These are phyloP conservation scores for Cymodocea nodosa DNA, from an alignment of 116 monocot species.

Conservation along the genomic window DNA sequence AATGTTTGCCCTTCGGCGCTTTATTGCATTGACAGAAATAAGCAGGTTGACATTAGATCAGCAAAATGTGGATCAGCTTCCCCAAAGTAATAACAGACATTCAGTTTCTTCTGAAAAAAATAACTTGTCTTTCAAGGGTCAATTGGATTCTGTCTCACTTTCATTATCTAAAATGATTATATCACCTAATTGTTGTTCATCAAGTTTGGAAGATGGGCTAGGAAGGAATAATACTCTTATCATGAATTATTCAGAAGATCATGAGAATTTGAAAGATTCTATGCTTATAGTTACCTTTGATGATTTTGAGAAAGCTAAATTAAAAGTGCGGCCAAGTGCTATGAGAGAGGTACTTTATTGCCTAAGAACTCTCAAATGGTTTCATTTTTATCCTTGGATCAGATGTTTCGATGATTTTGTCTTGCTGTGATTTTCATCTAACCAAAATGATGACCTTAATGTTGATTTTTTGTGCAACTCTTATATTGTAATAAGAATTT, in stretches of 20 bases:
- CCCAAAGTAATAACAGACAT: not conserved
- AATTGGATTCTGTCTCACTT: slow-evolving; percentile 32
- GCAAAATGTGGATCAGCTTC: not conserved
- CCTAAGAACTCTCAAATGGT: not conserved
- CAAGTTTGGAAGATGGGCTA: not conserved
- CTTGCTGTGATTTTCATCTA: too few relatives aligned
- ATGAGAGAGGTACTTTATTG: slow-evolving; percentile 76
- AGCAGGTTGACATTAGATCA: not conserved
- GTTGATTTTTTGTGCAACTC: too few relatives aligned
- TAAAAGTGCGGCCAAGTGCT: slow-evolving; percentile 92
- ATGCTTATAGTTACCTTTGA: slow-evolving; percentile 31
- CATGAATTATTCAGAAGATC: not conserved
- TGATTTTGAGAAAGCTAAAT: slow-evolving; percentile 81
- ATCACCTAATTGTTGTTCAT: not conserved
- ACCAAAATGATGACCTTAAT: too few relatives aligned
- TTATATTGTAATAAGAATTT: too few relatives aligned
- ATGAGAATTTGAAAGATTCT: slow-evolving; percentile 10
- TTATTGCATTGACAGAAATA: slow-evolving; percentile 23
- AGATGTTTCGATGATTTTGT: too few relatives aligned
- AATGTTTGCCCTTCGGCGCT: slow-evolving; percentile 47
- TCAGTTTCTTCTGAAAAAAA: slow-evolving; percentile 3
- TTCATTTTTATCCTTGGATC: not conserved
- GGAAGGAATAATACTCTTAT: not conserved
- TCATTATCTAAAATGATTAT: slow-evolving; percentile 48
- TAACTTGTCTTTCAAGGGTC: slow-evolving; percentile 6